These are phyloP conservation scores for Aspergillus taichungensis DNA, from an alignment of 495 filamentous ascomycete genomes.

Conservation along the genomic window DNA sequence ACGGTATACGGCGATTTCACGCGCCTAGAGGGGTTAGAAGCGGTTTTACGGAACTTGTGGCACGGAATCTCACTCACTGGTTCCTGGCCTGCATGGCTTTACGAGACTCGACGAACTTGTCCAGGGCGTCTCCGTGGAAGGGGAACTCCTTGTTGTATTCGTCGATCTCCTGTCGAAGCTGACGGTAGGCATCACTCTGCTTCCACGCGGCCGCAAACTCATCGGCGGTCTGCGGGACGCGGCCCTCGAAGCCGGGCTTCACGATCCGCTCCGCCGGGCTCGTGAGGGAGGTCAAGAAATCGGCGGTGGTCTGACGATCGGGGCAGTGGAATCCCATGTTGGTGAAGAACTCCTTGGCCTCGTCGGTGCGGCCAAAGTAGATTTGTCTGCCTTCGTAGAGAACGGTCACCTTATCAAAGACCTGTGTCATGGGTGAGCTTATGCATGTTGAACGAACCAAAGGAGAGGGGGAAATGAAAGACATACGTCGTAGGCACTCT, in stretches of 20 bases:
- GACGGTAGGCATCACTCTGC: conserved; percentile 43
- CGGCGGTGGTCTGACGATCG: conserved; percentile 57
- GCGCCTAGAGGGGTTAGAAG: conserved; percentile 11
- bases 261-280: conserved; percentile 58
- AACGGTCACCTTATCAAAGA: conserved; percentile 55
- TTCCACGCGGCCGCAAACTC: conserved; percentile 62
- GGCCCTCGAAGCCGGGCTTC: conserved; percentile 52
- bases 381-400: conserved; percentile 60
- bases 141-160: conserved; percentile 41
- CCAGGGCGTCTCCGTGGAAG: conserved; percentile 30
- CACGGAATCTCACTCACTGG: conserved; percentile 8
- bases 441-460: too few relatives aligned
- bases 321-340: conserved; percentile 56
- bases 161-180: conserved; percentile 43
- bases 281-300: conserved; percentile 72
- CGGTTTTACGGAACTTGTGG: too few relatives aligned
- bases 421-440: too few relatives aligned
- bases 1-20: conserved; percentile 40
- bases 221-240: conserved; percentile 60
- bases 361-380: conserved; percentile 54
- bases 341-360: conserved; percentile 58
- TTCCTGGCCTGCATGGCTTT: conserved; percentile 37
- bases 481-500: conserved; percentile 61
- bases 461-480: too few relatives aligned
- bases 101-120: conserved; percentile 33